phyloP scores from a whole-genome alignment of 306 rosid species.

The Coriaria nepalensis region DNA sequence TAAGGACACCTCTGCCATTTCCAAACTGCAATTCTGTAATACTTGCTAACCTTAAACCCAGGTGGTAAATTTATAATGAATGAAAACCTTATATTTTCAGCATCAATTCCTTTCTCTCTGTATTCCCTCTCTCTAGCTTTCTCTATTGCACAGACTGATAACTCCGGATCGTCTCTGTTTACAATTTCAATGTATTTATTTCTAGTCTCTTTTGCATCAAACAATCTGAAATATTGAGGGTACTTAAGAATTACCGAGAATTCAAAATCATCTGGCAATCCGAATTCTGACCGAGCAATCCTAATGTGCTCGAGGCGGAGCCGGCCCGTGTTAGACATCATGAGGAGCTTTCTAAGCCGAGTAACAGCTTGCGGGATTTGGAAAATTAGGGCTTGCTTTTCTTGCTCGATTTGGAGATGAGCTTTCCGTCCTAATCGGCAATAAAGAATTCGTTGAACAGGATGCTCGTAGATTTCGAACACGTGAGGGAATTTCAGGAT shows the following conservation, averaged over 20 bases:
- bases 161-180: slow-evolving; percentile 30
- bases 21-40: slow-evolving; percentile 68
- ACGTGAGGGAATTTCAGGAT: slow-evolving; percentile 76
- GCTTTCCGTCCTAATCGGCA: slow-evolving; percentile 65
- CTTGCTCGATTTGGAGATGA: slow-evolving; percentile 60
- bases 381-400: slow-evolving; percentile 33
- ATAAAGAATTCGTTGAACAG: slow-evolving; percentile 66
- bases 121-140: slow-evolving; percentile 64
- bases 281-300: slow-evolving; percentile 53
- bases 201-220: slow-evolving; percentile 71
- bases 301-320: slow-evolving; percentile 77
- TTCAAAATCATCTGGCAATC: slow-evolving; percentile 78
- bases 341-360: slow-evolving; percentile 56
- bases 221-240: slow-evolving; percentile 49
- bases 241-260: slow-evolving; percentile 52
- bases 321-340: slow-evolving; percentile 59
- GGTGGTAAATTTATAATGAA: slow-evolving; percentile 70
- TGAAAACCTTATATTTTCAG: slow-evolving; percentile 66
- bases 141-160: slow-evolving; percentile 53
- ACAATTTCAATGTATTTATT: slow-evolving; percentile 59
- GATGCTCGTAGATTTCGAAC: slow-evolving; percentile 78
- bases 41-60: slow-evolving; percentile 86
- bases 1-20: slow-evolving; percentile 86
- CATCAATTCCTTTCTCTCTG: slow-evolving; percentile 59
- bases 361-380: slow-evolving; percentile 53